These are phyloP conservation scores for Lophiotrema nucula DNA, from an alignment of 495 filamentous ascomycete species.

Conservation along the genomic window DNA sequence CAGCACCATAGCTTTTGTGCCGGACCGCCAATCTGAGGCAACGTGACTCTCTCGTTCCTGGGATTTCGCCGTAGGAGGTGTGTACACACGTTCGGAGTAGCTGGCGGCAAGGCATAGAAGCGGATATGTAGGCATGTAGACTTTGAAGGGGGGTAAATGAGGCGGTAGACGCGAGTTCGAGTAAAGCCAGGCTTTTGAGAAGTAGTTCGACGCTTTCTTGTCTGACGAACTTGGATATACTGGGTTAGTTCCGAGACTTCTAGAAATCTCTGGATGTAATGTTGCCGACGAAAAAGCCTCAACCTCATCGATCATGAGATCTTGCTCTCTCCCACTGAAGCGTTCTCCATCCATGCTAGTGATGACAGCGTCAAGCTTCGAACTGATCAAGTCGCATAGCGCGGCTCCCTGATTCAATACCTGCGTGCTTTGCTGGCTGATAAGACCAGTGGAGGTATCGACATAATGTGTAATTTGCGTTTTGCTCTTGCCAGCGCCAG, in stretches of 20 bases:
- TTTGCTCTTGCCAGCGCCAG: constrained; percentile 22
- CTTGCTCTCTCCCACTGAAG: constrained; percentile 61
- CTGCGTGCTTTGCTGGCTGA: constrained; percentile 23
- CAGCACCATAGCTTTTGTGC: constrained; percentile 81
- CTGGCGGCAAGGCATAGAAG: constrained; percentile 71
- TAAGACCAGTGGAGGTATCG: constrained; percentile 3
- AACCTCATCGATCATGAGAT: constrained; percentile 51
- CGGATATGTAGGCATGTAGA: constrained; percentile 67
- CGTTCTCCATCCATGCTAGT: constrained; percentile 59
- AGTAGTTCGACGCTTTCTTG: constrained; percentile 53
- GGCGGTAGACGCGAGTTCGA: constrained; percentile 73
- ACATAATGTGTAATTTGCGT: neutral
- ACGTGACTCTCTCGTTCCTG: constrained; percentile 62
- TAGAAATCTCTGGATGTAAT: constrained; percentile 2
- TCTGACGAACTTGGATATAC: constrained; percentile 13
- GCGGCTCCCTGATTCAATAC: constrained; percentile 44
- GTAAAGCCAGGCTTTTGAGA: constrained; percentile 75
- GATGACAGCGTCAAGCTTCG: constrained; percentile 42
- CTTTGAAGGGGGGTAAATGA: constrained; percentile 60
- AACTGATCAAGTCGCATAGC: constrained; percentile 56
- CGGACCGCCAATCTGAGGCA: constrained; percentile 64
- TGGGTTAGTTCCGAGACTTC: neutral
- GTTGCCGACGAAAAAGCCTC: constrained; percentile 11
- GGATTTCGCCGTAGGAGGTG: constrained; percentile 48
- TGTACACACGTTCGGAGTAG: constrained; percentile 71